These are phyloP conservation scores for Metschnikowia gruessii DNA, from an alignment of 805 yeast genomes.

Conservation along the genomic window DNA sequence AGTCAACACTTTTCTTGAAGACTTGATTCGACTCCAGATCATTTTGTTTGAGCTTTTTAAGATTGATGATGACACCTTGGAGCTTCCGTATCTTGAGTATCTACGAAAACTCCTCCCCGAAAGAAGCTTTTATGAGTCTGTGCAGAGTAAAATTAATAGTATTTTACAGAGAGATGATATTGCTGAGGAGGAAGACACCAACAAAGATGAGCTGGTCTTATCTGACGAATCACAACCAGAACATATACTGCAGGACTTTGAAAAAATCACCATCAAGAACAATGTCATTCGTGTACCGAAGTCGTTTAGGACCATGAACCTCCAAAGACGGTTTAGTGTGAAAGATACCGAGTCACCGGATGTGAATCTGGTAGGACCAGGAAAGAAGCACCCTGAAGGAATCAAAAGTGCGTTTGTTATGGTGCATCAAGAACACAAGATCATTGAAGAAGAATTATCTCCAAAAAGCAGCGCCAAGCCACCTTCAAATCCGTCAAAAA, in stretches of 20 bases:
- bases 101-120: conserved; percentile 24
- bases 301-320: conserved; percentile 19
- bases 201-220: neutral
- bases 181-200: too few species aligned
- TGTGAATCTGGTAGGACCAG: neutral
- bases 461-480: neutral
- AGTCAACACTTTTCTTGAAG: conserved; percentile 26
- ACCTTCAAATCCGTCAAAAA: neutral
- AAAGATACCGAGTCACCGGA: neutral
- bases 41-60: conserved; percentile 17
- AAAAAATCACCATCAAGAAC: conserved; percentile 16
- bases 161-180: conserved; percentile 19
- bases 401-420: conserved; percentile 7
- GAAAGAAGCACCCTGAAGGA: neutral
- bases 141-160: conserved; percentile 33
- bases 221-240: neutral
- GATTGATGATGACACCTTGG: conserved; percentile 7
- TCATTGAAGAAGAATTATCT: neutral
- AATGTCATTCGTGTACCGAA: conserved; percentile 17
- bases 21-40: conserved; percentile 20
- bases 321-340: conserved; percentile 14
- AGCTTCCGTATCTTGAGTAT: conserved; percentile 22
- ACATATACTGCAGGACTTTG: neutral
- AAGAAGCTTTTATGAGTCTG: conserved; percentile 26
- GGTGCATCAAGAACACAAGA: neutral